phyloP scores from a whole-genome alignment of 306 rosid genomes.

The Cajanus cajan region DNA sequence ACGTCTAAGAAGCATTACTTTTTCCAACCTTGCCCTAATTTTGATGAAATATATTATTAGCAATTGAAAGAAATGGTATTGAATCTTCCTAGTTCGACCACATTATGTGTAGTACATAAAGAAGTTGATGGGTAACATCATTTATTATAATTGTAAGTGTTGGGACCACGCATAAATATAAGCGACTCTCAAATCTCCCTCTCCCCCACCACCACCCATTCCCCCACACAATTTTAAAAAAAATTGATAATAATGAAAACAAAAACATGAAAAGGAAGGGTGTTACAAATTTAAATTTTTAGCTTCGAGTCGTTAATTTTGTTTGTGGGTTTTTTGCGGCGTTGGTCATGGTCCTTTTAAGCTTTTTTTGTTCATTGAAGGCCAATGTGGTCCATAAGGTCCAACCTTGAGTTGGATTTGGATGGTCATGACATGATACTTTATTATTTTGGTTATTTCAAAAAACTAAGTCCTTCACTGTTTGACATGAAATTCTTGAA shows the following conservation, averaged over 20 bases:
- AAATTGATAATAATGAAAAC: neutral
- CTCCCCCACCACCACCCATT: neutral
- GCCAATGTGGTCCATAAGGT: slow-evolving; percentile 31
- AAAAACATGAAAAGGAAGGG: slow-evolving; percentile 10
- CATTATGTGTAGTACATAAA: slow-evolving; percentile 20
- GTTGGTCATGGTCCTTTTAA: slow-evolving; percentile 9
- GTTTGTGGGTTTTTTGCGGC: slow-evolving; percentile 25
- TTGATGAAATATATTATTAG: neutral
- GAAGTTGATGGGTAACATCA: slow-evolving; percentile 29
- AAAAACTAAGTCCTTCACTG: neutral
- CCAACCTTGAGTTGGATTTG: slow-evolving; percentile 14
- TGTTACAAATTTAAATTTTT: slow-evolving; percentile 3
- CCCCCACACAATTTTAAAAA: neutral
- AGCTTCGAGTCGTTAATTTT: slow-evolving; percentile 45
- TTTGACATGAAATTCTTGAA: neutral
- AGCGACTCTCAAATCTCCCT: slow-evolving; percentile 1
- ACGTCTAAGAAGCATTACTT: no score
- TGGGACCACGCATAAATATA: slow-evolving; percentile 22
- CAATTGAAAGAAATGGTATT: slow-evolving; percentile 1
- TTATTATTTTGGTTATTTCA: neutral
- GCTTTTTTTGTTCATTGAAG: slow-evolving; percentile 30
- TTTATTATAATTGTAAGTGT: slow-evolving; percentile 19
- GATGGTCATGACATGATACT: slow-evolving; percentile 2
- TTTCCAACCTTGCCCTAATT: neutral
- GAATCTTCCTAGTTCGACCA: neutral